Percentiles rank a stretch among this genome's conserved stretches.
Conservation (phyloP, 2,329 filamentous ascomycete species). For the Westerdykella ornata region DNA sequence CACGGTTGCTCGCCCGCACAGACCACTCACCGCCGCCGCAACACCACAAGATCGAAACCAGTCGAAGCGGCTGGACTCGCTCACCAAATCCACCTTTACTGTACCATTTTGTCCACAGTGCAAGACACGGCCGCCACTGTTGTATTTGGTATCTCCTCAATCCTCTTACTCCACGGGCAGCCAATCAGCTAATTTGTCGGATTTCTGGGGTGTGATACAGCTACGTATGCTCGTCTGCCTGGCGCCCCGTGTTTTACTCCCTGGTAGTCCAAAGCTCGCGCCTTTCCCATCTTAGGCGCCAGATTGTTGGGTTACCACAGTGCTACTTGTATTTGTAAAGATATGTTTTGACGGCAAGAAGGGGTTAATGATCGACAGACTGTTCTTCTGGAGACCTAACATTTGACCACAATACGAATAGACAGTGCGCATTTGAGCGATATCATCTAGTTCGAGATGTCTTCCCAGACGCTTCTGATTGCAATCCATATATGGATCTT, state of each 20-base stretch:
- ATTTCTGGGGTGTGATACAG: constrained; percentile 4
- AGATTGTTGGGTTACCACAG: too few species aligned
- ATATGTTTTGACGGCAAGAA: too few species aligned
- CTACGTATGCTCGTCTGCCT: constrained; percentile 5
- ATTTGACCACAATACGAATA: too few species aligned
- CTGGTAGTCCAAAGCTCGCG: not conserved
- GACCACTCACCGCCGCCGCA: constrained; percentile 16
- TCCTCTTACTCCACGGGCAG: not conserved
- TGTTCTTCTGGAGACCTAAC: too few species aligned
- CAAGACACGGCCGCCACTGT: constrained; percentile 5
- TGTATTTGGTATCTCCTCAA: not conserved
- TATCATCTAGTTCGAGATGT: too few species aligned
- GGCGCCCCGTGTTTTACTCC: constrained; percentile 6
- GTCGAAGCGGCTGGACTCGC: constrained; percentile 18
- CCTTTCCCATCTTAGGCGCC: too few species aligned
- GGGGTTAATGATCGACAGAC: too few species aligned
- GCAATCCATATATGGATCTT: too few species aligned
- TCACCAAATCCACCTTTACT: constrained; percentile 14
- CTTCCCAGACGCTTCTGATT: too few species aligned
- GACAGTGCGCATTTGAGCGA: too few species aligned
- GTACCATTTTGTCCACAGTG: constrained; percentile 5
- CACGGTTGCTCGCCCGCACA: constrained; percentile 14
- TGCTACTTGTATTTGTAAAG: too few species aligned
- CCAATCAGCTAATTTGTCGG: not conserved
- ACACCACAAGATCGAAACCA: constrained; percentile 27